Evolutionary conservation across 192 early-diverging fungal species (phyloP).

Genomic region (Gaertneriomyces semiglobifer): DNA sequence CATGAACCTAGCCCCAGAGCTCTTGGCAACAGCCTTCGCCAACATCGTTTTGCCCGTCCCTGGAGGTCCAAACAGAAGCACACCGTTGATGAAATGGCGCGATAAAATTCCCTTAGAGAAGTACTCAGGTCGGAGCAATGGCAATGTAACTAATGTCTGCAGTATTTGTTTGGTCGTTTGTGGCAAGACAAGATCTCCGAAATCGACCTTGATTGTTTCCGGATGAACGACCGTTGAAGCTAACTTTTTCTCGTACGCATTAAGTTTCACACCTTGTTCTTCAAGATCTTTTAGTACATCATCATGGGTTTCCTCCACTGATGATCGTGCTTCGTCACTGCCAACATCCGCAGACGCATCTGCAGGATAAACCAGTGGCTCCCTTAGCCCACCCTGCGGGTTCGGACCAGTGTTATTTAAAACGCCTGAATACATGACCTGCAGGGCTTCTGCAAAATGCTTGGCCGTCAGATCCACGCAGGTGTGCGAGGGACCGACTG

Average conservation of each 20-base stretch:
- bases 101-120: conserved; percentile 63
- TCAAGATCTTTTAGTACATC: too few relatives aligned
- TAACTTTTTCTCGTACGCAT: conserved; percentile 72
- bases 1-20: conserved; percentile 92
- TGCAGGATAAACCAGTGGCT: not conserved
- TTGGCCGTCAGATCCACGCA: conserved; percentile 12
- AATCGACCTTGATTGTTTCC: conserved; percentile 51
- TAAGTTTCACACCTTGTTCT: conserved; percentile 14
- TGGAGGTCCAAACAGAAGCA: conserved; percentile 59
- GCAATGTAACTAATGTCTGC: conserved; percentile 64
- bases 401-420: too few relatives aligned
- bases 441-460: conserved; percentile 20
- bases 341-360: not conserved
- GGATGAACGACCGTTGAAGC: conserved; percentile 79
- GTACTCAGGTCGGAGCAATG: conserved; percentile 43
- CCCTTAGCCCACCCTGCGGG: too few relatives aligned
- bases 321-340: not conserved
- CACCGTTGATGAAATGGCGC: conserved; percentile 47
- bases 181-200: conserved; percentile 73
- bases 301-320: too few relatives aligned
- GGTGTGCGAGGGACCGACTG: not conserved
- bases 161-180: conserved; percentile 77
- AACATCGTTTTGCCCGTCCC: conserved; percentile 51
- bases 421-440: not conserved
- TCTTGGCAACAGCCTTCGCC: conserved; percentile 62